Conservation (phyloP, 345 rosid species). For the Eucalyptus curtisii region DNA sequence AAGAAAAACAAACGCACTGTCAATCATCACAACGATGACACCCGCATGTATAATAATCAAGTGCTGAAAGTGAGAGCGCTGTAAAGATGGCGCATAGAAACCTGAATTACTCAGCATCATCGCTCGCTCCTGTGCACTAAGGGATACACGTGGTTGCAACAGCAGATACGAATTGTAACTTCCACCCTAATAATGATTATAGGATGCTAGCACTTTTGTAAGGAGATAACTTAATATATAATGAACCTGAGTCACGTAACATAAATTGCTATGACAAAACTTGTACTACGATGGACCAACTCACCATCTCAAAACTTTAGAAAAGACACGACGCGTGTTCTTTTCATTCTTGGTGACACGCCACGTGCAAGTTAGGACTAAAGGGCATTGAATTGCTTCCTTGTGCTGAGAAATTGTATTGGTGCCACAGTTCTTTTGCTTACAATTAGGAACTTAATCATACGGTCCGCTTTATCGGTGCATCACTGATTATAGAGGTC, state of each 20-base stretch:
- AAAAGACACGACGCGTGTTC: background rate
- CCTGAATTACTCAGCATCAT: background rate
- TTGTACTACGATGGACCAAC: rapidly evolving
- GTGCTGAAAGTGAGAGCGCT: background rate
- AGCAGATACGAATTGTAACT: background rate
- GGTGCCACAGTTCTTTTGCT: background rate
- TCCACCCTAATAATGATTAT: background rate
- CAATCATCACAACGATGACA: background rate
- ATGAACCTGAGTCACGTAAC: background rate
- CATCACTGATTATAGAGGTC: background rate
- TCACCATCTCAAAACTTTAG: background rate
- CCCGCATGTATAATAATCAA: background rate
- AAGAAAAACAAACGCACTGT: background rate
- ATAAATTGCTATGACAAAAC: background rate
- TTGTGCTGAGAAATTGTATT: background rate
- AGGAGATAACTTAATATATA: background rate
- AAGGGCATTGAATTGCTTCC: background rate
- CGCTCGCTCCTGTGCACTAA: background rate
- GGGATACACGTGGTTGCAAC: background rate
- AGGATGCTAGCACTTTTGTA: background rate
- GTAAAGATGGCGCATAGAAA: background rate
- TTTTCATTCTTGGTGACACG: background rate
- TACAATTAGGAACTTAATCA: background rate
- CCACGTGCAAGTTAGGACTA: background rate
- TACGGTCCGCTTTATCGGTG: background rate